Conservation (phyloP, 192 early-diverging fungal species). For the Haplosporangium gracile region DNA sequence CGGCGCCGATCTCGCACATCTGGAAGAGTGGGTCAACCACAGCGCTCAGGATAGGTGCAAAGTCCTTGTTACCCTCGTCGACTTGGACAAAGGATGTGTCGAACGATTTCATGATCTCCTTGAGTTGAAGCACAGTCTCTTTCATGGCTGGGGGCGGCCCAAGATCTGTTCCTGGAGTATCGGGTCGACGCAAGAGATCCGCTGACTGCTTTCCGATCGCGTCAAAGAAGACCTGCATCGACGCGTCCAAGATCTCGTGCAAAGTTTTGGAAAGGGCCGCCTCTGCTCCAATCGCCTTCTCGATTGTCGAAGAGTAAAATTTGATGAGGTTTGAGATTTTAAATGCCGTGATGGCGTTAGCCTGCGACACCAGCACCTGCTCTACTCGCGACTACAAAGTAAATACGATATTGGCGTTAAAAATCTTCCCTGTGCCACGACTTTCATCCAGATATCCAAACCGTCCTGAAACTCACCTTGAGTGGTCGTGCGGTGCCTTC, state of each 20-base stretch:
- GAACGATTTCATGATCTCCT: slow-evolving; percentile 86
- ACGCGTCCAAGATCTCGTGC: slow-evolving; percentile 62
- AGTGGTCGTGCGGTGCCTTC: slow-evolving; percentile 82
- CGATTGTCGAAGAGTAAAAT: slow-evolving; percentile 81
- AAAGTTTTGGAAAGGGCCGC: slow-evolving; percentile 67
- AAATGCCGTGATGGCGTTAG: slow-evolving; percentile 74
- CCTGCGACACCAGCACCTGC: slow-evolving; percentile 79
- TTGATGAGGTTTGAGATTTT: slow-evolving; percentile 79
- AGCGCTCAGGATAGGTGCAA: slow-evolving; percentile 74
- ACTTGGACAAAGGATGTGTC: slow-evolving; percentile 75
- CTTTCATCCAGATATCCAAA: neutral
- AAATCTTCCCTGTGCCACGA: neutral
- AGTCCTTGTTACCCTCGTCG: slow-evolving; percentile 68
- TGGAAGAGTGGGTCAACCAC: slow-evolving; percentile 81
- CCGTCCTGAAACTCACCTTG: slow-evolving; percentile 60
- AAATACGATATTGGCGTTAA: neutral
- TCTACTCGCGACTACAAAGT: slow-evolving; percentile 74
- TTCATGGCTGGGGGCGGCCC: slow-evolving; percentile 73
- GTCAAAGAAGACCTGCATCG: slow-evolving; percentile 39
- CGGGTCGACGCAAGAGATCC: slow-evolving; percentile 31
- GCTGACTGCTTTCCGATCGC: slow-evolving; percentile 47
- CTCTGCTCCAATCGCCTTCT: slow-evolving; percentile 66
- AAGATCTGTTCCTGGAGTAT: slow-evolving; percentile 71
- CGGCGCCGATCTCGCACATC: slow-evolving; percentile 73
- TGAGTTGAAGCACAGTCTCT: slow-evolving; percentile 77